These are phyloP conservation scores for Fagopyrum tataricum DNA, from an alignment of 148 eudicot species.

Conservation along the genomic window DNA sequence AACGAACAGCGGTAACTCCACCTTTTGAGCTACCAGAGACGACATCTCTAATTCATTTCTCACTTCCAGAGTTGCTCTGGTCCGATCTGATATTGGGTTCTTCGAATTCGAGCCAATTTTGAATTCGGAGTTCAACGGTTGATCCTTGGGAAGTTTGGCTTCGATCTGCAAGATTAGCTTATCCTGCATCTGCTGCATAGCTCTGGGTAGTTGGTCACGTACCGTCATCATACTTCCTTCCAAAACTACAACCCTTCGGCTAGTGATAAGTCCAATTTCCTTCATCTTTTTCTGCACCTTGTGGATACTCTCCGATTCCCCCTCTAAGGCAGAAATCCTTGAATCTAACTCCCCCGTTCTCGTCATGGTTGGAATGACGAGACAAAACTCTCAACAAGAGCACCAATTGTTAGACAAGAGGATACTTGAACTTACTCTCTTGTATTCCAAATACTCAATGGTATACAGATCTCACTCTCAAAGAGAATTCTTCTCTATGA, in stretches of 20 bases:
- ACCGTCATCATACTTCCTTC: not conserved
- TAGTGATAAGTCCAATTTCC: not conserved
- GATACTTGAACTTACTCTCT: no score
- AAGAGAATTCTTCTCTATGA: no score
- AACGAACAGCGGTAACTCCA: not conserved
- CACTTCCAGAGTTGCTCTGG: not conserved
- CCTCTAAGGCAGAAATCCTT: not conserved
- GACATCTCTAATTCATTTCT: not conserved
- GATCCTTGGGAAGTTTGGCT: not conserved
- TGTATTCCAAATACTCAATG: no score
- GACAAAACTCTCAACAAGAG: no score
- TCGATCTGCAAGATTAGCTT: not conserved
- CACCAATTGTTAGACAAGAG: not conserved
- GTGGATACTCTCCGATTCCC: not conserved
- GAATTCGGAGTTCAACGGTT: not conserved
- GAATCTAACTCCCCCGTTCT: not conserved
- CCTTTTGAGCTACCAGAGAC: not conserved
- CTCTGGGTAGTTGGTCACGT: not conserved
- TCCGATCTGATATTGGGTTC: not conserved
- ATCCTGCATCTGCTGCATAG: not conserved
- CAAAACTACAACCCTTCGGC: not conserved
- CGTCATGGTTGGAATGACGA: not conserved
- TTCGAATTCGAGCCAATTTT: not conserved
- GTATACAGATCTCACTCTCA: no score
- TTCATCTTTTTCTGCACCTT: no score